phyloP scores from a whole-genome alignment of 2,329 filamentous ascomycete genomes.

The Phialophora chinensis region DNA sequence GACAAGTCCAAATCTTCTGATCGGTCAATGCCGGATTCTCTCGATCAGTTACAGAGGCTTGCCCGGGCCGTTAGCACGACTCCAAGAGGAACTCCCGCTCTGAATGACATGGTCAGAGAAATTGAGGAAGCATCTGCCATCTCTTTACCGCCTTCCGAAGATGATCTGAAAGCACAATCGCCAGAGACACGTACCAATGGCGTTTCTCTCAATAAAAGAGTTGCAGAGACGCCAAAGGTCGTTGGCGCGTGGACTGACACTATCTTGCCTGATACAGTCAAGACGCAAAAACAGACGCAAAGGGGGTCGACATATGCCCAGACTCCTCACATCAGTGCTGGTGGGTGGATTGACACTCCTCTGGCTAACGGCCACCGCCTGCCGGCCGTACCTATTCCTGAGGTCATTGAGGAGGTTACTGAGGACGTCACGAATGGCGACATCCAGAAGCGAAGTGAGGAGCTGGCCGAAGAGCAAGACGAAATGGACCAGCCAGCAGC shows the following conservation, averaged over 20 bases:
- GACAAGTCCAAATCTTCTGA: conserved; percentile 25
- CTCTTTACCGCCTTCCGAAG: conserved; percentile 5
- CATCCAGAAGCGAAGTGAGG: conserved; percentile 1
- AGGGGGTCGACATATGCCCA: conserved; percentile 31
- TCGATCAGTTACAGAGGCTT: conserved; percentile 51
- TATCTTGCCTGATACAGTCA: conserved; percentile 48
- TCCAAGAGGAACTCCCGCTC: conserved; percentile 31
- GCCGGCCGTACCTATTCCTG: conserved; percentile 27
- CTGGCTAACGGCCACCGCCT: conserved; percentile 23
- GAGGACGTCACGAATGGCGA: conserved; percentile 35
- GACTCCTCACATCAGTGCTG: conserved; percentile 40
- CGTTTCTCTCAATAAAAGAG: neutral
- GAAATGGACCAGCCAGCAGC: neutral
- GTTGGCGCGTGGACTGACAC: conserved; percentile 56
- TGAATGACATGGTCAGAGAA: conserved; percentile 20
- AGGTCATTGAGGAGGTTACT: conserved; percentile 38
- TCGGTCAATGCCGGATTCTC: conserved; percentile 31
- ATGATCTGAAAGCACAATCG: conserved; percentile 9
- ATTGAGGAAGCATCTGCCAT: conserved; percentile 14
- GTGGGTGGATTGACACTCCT: conserved; percentile 41
- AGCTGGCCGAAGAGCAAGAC: conserved; percentile 1
- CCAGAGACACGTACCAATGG: conserved; percentile 2
- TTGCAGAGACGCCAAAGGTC: conserved; percentile 48
- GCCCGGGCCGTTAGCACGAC: conserved; percentile 42
- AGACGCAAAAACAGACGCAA: conserved; percentile 30